A percentile compares a stretch with the other conserved stretches of the same genome.
Conservation (phyloP, 2,329 filamentous ascomycete species). For the Phialophora macrospora region DNA sequence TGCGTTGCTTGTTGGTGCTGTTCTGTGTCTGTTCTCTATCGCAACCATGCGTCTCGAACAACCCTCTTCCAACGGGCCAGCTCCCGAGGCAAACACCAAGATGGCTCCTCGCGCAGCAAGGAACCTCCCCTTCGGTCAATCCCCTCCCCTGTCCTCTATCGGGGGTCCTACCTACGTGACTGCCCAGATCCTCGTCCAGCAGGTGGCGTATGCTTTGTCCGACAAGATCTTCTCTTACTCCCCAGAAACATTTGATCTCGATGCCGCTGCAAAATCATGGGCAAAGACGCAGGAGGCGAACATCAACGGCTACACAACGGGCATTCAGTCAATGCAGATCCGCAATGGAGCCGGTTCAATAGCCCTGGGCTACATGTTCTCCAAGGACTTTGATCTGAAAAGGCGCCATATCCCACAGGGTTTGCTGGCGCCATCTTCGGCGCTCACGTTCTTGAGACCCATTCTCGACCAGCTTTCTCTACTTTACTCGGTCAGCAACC, state of each 20-base stretch:
- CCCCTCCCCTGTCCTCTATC: conserved; percentile 63
- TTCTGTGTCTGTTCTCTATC: conserved; percentile 12
- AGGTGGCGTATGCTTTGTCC: conserved; percentile 91
- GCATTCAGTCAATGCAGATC: conserved; percentile 81
- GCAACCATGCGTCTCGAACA: conserved; percentile 44
- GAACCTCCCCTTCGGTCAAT: conserved; percentile 57
- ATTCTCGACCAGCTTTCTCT: conserved; percentile 89
- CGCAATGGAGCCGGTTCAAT: conserved; percentile 86
- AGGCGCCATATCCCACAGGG: conserved; percentile 92
- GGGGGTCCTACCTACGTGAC: conserved; percentile 90
- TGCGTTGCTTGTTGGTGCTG: conserved; percentile 14
- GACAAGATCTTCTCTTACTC: conserved; percentile 99
- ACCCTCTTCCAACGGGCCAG: conserved; percentile 41
- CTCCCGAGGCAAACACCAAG: conserved; percentile 37
- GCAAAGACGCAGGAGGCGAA: conserved; percentile 71
- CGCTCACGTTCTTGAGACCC: conserved; percentile 77
- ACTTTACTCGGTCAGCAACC: conserved; percentile 88
- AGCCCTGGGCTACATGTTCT: conserved; percentile 96
- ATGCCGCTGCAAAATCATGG: conserved; percentile 82
- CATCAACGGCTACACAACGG: conserved; percentile 77
- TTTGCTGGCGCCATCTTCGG: conserved; percentile 83
- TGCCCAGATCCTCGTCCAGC: conserved; percentile 90
- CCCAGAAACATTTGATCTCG: conserved; percentile 88
- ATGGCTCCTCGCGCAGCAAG: conserved; percentile 31
- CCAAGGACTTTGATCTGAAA: conserved; percentile 88